Evolutionary conservation across 2,329 filamentous ascomycete species (phyloP), one percentile per base, ranked within the genome.

Genomic region (Aspergillus hortae): DNA sequence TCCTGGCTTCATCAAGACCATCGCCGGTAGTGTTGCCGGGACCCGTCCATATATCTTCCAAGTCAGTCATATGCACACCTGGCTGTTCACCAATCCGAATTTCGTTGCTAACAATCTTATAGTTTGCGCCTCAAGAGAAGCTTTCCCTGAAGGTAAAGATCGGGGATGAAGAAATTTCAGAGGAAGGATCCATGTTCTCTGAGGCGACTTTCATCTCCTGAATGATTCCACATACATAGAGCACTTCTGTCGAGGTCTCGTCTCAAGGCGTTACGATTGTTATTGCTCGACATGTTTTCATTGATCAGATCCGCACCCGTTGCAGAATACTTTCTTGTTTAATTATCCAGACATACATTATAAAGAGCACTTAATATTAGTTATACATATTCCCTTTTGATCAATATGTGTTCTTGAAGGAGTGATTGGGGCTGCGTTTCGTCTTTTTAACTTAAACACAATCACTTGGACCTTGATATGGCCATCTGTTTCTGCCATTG

Each of bases 1-100:
- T 33, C 94, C 94, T 3, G 90, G 88, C 27, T 95, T 99, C 65
- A 87, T 99, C 71, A 99, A 99, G 83, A 86, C 86, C 62, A 90
- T 99, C 67, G 91, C 95, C 23, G 89, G 89, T 41, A 87, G 83
- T 58, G 90, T 92, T 11, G 90, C 87, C 3, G 94, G 94, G 56
- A 95, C 94, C 25, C 94, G 91, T 78, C 94, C 94, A 4, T 99
- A 96, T 72, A 97, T 99, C 64, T 99, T 96, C 75, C 94, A 95
- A 81, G 90, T 92, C 72, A 60, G 80, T 70, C 33, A 15, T 27
- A 9, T 30, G 27, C 27, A 30, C 6, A 41, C 25, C 11, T 4
- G 27, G 17, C 27, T 12, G 27, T 19, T 11, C 17, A 12, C 30
- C 38, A 30, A 30, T 30, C 27, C 25, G 30, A 11, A 4, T 25